A percentile compares a stretch with the other conserved stretches of the same genome.
These are phyloP conservation scores for Coniochaeta sp. DNA, from an alignment of 2,329 filamentous ascomycete species.

Conservation along the genomic window DNA sequence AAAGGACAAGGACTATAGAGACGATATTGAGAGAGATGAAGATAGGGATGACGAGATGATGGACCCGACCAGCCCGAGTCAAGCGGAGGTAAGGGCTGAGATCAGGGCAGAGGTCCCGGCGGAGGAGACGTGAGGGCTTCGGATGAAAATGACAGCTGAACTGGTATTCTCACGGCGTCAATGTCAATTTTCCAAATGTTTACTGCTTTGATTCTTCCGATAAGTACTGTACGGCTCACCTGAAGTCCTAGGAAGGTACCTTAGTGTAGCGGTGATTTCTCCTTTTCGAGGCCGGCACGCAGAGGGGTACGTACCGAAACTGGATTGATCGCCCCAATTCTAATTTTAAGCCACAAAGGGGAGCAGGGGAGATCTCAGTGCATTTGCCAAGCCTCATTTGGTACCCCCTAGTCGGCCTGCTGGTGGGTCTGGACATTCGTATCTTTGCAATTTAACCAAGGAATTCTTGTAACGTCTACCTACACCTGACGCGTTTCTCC, in stretches of 20 bases:
- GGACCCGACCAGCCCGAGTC: constrained; percentile 3
- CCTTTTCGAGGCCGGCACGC: no score
- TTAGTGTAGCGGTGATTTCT: no score
- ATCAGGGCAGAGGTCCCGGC: no score
- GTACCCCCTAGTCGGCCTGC: background rate
- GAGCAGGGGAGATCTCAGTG: background rate
- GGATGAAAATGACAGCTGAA: background rate
- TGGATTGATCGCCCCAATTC: background rate
- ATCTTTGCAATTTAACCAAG: constrained; percentile 1
- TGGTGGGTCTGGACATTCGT: background rate
- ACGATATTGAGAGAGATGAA: constrained; percentile 8
- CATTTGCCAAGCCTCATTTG: background rate
- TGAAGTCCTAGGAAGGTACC: no score
- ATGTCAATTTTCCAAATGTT: background rate
- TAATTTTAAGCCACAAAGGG: constrained; percentile 1
- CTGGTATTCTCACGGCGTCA: background rate
- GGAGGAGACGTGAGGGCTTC: background rate
- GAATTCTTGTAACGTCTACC: constrained; percentile 1
- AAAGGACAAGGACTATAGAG: constrained; percentile 8
- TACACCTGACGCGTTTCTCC: background rate
- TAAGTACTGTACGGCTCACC: no score
- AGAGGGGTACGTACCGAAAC: background rate
- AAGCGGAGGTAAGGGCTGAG: background rate
- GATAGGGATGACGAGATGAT: constrained; percentile 7
- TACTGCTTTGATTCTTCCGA: background rate